Percentiles rank a stretch among this genome's conserved stretches.
phyloP scores from a whole-genome alignment of 352 stramenopile species.

The Globisporangium okanoganense region DNA sequence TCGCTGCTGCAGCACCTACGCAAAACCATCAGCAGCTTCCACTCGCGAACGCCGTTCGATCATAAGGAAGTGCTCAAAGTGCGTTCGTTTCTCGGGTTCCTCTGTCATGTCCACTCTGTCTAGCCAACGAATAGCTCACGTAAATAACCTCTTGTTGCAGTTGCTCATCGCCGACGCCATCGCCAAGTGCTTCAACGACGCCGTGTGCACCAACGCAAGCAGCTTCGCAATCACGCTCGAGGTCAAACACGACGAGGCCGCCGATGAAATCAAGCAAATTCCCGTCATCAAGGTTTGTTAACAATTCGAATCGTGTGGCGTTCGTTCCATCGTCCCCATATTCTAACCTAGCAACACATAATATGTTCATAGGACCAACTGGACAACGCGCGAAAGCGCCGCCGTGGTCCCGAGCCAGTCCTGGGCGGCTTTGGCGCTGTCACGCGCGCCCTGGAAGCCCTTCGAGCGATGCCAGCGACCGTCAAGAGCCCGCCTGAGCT shows the following conservation, averaged over 20 bases:
- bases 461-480: conserved; percentile 42
- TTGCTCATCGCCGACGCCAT: conserved; percentile 45
- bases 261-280: conserved; percentile 73
- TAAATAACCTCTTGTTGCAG: conserved; percentile 13
- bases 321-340: no score
- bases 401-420: conserved; percentile 49
- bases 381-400: conserved; percentile 59
- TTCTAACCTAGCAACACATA: no score
- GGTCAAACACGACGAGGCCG: conserved; percentile 63
- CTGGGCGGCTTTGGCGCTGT: conserved; percentile 81
- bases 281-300: conserved; percentile 58
- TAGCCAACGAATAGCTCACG: neutral
- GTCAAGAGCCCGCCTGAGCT: conserved; percentile 50
- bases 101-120: neutral
- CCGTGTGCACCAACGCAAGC: conserved; percentile 53
- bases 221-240: conserved; percentile 68
- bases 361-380: conserved; percentile 42
- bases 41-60: conserved; percentile 38
- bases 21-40: conserved; percentile 27
- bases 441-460: conserved; percentile 46
- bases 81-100: neutral
- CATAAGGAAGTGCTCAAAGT: conserved; percentile 84
- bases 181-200: conserved; percentile 34
- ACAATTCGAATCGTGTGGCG: neutral
- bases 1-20: conserved; percentile 62